Evolutionary conservation across 1,139 yeast genomes (phyloP).

Genomic region (Kurtzmaniella quercitrusa): DNA sequence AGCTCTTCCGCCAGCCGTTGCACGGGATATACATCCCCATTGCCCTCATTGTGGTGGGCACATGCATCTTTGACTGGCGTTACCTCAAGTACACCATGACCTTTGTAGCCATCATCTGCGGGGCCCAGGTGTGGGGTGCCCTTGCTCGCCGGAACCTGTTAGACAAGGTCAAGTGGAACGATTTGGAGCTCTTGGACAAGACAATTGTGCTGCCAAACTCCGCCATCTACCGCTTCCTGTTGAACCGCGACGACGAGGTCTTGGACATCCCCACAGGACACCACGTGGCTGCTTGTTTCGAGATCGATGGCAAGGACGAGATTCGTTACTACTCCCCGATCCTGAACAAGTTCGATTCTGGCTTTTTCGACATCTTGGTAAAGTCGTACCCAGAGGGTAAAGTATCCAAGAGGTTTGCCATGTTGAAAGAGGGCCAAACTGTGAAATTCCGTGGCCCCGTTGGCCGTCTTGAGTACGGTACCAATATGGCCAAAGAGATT

Average conservation of each 20-base stretch:
- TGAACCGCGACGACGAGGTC: constrained; percentile 55
- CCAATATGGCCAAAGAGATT: constrained; percentile 58
- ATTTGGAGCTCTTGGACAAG: constrained; percentile 66
- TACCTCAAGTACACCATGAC: constrained; percentile 49
- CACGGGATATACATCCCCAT: constrained; percentile 73
- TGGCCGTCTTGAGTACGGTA: constrained; percentile 59
- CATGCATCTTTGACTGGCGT: constrained; percentile 48
- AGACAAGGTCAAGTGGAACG: constrained; percentile 51
- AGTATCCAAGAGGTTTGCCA: constrained; percentile 63
- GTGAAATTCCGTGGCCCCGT: constrained; percentile 76
- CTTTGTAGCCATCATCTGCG: constrained; percentile 42
- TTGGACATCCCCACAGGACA: constrained; percentile 70
- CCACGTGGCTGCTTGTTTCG: constrained; percentile 60
- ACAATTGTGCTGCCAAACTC: constrained; percentile 64
- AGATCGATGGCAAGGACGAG: constrained; percentile 55
- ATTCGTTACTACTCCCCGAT: constrained; percentile 74
- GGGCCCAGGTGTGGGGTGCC: constrained; percentile 45
- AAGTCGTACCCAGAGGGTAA: constrained; percentile 68
- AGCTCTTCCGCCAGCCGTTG: constrained; percentile 55
- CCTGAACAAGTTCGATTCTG: constrained; percentile 62
- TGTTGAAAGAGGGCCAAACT: constrained; percentile 57
- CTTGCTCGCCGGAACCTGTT: constrained; percentile 45
- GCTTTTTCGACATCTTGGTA: constrained; percentile 70
- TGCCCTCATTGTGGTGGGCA: constrained; percentile 57
- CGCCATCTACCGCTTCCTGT: constrained; percentile 69